These are phyloP conservation scores for Panicum hallii DNA, from an alignment of 202 grass and related monocot genomes.

Conservation along the genomic window DNA sequence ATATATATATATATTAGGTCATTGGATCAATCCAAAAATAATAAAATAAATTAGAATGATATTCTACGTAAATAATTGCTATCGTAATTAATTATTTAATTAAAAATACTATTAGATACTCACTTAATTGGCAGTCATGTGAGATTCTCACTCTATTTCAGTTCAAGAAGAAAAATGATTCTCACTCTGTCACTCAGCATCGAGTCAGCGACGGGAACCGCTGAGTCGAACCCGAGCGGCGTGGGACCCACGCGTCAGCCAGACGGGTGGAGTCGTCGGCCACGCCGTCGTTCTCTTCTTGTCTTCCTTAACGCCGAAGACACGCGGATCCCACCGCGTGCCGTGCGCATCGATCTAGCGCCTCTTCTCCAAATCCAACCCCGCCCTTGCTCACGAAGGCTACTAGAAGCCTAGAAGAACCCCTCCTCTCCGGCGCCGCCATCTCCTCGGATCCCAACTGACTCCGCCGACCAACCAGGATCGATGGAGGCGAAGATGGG, in stretches of 20 bases:
- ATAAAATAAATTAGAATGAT: too few relatives aligned
- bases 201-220: too few relatives aligned
- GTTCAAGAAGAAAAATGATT: too few relatives aligned
- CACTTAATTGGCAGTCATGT: too few relatives aligned
- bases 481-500: conserved; percentile 79
- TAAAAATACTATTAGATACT: too few relatives aligned
- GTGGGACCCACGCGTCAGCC: not conserved
- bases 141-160: too few relatives aligned
- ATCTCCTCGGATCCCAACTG: not conserved
- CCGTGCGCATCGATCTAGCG: not conserved
- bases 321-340: not conserved
- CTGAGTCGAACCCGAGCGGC: too few relatives aligned
- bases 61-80: too few relatives aligned
- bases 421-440: not conserved
- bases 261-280: not conserved
- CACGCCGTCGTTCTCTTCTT: not conserved
- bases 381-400: not conserved
- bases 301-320: conserved; percentile 36
- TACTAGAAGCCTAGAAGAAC: not conserved
- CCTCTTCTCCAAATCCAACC: not conserved
- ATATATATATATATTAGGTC: too few relatives aligned
- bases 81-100: too few relatives aligned
- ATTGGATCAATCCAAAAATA: too few relatives aligned
- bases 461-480: not conserved
- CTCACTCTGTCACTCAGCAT: too few relatives aligned